Evolutionary conservation across 2,329 filamentous ascomycete genomes (phyloP).

Genomic region (Fusarium verticillioides): DNA sequence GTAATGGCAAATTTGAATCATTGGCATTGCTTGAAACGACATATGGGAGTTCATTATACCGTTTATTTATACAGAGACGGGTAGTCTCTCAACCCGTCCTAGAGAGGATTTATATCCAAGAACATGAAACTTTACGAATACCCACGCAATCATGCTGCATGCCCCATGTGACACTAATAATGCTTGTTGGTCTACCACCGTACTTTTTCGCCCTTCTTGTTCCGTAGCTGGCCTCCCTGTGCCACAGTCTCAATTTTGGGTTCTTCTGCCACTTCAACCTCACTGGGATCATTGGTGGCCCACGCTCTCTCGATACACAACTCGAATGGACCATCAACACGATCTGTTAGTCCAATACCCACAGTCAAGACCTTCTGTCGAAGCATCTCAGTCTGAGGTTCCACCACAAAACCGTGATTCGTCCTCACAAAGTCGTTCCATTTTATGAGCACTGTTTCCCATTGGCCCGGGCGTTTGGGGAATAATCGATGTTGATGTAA

Average conservation of each 20-base stretch:
- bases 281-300: slow-evolving; percentile 76
- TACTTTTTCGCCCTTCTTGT: slow-evolving; percentile 52
- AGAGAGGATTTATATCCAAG: neutral
- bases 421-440: slow-evolving; percentile 96
- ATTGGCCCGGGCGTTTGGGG: slow-evolving; percentile 80
- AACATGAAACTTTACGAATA: slow-evolving; percentile 13
- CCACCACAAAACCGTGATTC: slow-evolving; percentile 89
- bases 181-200: slow-evolving; percentile 47
- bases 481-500: slow-evolving; percentile 94
- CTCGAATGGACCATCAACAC: slow-evolving; percentile 88
- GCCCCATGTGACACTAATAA: neutral
- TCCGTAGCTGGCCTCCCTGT: slow-evolving; percentile 49
- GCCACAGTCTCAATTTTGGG: slow-evolving; percentile 20
- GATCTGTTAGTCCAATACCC: slow-evolving; percentile 89
- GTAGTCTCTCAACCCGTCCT: neutral
- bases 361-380: slow-evolving; percentile 86
- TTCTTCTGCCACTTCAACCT: slow-evolving; percentile 40
- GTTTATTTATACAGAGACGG: slow-evolving; percentile 30
- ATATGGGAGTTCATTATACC: slow-evolving; percentile 12
- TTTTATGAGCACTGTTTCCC: slow-evolving; percentile 94
- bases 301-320: slow-evolving; percentile 87
- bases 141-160: neutral
- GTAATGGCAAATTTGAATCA: slow-evolving; percentile 2
- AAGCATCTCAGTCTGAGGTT: slow-evolving; percentile 91
- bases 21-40: neutral